These are phyloP conservation scores for Wickerhamiella allomyrinae DNA, from an alignment of 805 yeast genomes.

Conservation along the genomic window DNA sequence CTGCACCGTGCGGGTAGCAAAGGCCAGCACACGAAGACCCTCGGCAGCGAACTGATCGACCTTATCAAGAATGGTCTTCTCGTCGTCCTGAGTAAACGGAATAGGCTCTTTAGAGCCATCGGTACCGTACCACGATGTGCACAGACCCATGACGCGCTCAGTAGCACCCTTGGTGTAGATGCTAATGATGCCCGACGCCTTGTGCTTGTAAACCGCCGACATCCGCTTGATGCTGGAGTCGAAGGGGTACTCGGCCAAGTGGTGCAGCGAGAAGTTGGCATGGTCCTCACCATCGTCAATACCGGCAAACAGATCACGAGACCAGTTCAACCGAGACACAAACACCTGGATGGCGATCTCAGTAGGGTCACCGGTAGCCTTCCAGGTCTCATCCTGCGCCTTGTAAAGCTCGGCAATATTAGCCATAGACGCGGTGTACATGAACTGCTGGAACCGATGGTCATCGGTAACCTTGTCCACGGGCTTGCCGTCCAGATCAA, in stretches of 20 bases:
- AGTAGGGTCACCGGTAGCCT: slow-evolving; percentile 79
- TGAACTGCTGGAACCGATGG: slow-evolving; percentile 19
- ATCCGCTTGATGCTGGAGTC: slow-evolving; percentile 62
- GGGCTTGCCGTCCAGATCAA: slow-evolving; percentile 24
- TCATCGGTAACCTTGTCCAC: slow-evolving; percentile 5
- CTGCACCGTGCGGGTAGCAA: slow-evolving; percentile 34
- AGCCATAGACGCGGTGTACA: slow-evolving; percentile 57
- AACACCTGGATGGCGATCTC: slow-evolving; percentile 80
- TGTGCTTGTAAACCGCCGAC: slow-evolving; percentile 42
- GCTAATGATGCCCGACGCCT: slow-evolving; percentile 20
- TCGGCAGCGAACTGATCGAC: slow-evolving; percentile 46
- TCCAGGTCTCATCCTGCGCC: slow-evolving; percentile 42
- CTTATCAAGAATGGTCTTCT: slow-evolving; percentile 33
- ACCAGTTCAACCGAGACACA: slow-evolving; percentile 39
- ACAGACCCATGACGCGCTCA: slow-evolving; percentile 47
- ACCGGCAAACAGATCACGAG: slow-evolving; percentile 8
- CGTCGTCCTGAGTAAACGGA: slow-evolving; percentile 30
- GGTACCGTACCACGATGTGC: slow-evolving; percentile 37
- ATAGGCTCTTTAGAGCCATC: slow-evolving; percentile 12
- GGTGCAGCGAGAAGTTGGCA: slow-evolving; percentile 16
- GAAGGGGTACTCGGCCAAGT: slow-evolving; percentile 54
- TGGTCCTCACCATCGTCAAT: slow-evolving; percentile 4
- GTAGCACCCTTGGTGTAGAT: slow-evolving; percentile 63
- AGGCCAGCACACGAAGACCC: slow-evolving; percentile 62
- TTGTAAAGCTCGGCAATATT: slow-evolving; percentile 57